Conservation (phyloP, 1,284 basidiomycete species). For the Ustilago vetiveriae region DNA sequence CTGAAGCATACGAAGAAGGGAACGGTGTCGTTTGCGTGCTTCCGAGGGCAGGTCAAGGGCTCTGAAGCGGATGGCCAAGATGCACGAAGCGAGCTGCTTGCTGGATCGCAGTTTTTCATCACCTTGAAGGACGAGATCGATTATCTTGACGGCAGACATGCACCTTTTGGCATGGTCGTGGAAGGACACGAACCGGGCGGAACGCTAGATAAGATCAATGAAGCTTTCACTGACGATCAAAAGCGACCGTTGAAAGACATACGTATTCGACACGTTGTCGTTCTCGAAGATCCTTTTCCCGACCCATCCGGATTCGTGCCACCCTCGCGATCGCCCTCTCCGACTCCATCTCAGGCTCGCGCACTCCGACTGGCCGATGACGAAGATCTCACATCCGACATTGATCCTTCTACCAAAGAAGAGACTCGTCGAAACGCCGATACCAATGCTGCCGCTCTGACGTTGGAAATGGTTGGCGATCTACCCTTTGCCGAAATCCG, state of each 20-base stretch:
- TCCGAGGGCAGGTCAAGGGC: conserved; percentile 4
- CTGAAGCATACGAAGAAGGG: conserved; percentile 87
- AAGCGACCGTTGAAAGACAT: conserved; percentile 92
- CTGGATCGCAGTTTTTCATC: conserved; percentile 95
- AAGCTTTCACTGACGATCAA: conserved; percentile 85
- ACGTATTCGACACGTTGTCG: conserved; percentile 82
- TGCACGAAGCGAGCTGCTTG: conserved; percentile 77
- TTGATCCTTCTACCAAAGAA: conserved; percentile 83
- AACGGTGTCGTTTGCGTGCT: conserved; percentile 75
- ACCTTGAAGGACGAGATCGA: conserved; percentile 89
- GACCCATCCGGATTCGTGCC: conserved; percentile 75
- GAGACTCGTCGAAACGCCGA: conserved; percentile 81
- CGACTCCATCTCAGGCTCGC: conserved; percentile 65
- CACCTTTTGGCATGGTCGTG: conserved; percentile 92
- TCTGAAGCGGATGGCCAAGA: conserved; percentile 69
- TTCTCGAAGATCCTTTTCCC: conserved; percentile 93
- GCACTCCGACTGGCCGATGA: conserved; percentile 77
- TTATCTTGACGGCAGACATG: conserved; percentile 94
- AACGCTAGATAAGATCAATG: conserved; percentile 90
- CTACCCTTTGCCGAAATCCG: conserved; percentile 96
- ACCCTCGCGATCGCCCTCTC: conserved; percentile 79
- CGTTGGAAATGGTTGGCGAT: conserved; percentile 99
- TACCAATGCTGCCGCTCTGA: conserved; percentile 89
- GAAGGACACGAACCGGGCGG: conserved; percentile 79
- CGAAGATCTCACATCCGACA: conserved; percentile 69